Evolutionary conservation across 1,139 yeast genomes (phyloP).

Genomic region (Hanseniaspora gamundiae): DNA sequence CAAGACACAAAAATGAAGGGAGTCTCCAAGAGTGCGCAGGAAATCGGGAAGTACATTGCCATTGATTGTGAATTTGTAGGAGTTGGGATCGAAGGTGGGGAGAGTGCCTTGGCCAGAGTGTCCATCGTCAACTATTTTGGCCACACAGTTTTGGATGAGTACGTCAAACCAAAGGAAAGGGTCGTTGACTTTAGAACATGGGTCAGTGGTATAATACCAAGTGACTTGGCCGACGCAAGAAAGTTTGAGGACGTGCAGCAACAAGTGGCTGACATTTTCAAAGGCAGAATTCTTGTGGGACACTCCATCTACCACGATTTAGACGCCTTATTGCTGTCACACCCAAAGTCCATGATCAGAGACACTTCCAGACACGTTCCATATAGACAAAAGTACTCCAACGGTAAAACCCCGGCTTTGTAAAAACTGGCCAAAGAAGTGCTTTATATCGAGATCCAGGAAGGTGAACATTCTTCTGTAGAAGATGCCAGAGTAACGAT

Average conservation of each 20-base stretch:
- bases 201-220: constrained; percentile 80
- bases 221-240: constrained; percentile 55
- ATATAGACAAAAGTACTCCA: constrained; percentile 41
- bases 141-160: constrained; percentile 53
- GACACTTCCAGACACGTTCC: constrained; percentile 62
- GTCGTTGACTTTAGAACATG: constrained; percentile 91
- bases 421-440: constrained; percentile 51
- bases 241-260: constrained; percentile 54
- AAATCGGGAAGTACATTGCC: constrained; percentile 63
- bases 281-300: constrained; percentile 56
- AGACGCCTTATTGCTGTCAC: constrained; percentile 51
- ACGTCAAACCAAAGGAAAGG: constrained; percentile 58
- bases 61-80: constrained; percentile 95
- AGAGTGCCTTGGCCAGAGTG: constrained; percentile 72
- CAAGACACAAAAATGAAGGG: neutral
- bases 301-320: constrained; percentile 79
- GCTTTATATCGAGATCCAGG: constrained; percentile 53
- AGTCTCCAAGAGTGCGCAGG: constrained; percentile 12
- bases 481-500: constrained; percentile 87
- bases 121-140: constrained; percentile 82
- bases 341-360: constrained; percentile 50
- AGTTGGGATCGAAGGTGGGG: constrained; percentile 58
- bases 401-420: constrained; percentile 62
- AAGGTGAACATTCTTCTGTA: constrained; percentile 71
- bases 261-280: constrained; percentile 36